phyloP scores from a whole-genome alignment of 306 rosid species.

The Hippophae gyantsensis region DNA sequence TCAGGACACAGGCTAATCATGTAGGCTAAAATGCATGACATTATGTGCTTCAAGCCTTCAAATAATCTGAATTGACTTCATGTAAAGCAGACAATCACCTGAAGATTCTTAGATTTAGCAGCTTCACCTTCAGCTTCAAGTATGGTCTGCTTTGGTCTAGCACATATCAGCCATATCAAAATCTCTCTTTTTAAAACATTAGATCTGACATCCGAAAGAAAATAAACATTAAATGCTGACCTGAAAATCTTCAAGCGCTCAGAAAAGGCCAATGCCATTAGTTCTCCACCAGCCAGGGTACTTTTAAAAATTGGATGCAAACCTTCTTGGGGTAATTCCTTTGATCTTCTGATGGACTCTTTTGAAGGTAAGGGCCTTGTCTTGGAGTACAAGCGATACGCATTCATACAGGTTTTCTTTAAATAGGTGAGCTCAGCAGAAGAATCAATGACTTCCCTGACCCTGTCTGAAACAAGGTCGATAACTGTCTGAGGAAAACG shows the following conservation, averaged over 20 bases:
- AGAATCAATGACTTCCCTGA: conserved; percentile 69
- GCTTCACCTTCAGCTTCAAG: conserved; percentile 94
- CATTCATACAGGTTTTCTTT: conserved; percentile 63
- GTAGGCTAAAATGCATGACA: too few species aligned
- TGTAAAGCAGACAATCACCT: conserved; percentile 28
- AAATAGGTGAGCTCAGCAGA: conserved; percentile 52
- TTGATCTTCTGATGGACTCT: conserved; percentile 78
- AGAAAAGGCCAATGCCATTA: conserved; percentile 91
- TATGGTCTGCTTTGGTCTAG: conserved; percentile 86
- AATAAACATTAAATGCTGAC: conserved; percentile 28
- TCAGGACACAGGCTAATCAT: too few species aligned
- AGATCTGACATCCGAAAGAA: conserved; percentile 11
- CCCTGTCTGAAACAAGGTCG: conserved; percentile 80
- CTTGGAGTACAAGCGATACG: conserved; percentile 71
- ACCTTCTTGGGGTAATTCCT: conserved; percentile 70
- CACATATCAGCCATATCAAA: conserved; percentile 19
- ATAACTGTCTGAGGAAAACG: conserved; percentile 80
- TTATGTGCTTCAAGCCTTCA: background rate
- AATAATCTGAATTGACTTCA: background rate
- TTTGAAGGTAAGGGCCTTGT: conserved; percentile 78
- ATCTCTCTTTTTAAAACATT: background rate
- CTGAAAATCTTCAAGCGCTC: conserved; percentile 86
- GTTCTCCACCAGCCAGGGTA: conserved; percentile 69
- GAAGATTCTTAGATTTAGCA: conserved; percentile 54
- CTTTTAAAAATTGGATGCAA: conserved; percentile 79